Evolutionary conservation across 257 asterid species (phyloP).

Genomic region (Primulina tabacum): DNA sequence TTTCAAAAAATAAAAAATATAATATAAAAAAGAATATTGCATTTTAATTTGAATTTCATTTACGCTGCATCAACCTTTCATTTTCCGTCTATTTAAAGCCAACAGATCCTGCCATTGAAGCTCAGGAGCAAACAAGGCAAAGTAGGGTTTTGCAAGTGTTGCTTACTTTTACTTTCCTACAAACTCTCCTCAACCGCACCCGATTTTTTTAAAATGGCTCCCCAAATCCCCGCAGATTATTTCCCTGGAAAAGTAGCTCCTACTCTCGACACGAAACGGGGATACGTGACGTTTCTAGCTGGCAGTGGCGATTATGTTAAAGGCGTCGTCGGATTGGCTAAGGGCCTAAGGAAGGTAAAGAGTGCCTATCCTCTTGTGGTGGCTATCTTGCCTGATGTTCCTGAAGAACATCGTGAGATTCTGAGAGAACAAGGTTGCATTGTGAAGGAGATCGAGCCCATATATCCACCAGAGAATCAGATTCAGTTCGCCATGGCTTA

Average conservation of each 20-base stretch:
- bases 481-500: constrained; percentile 49
- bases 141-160: neutral
- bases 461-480: constrained; percentile 38
- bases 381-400: constrained; percentile 47
- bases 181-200: neutral
- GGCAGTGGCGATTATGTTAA: constrained; percentile 42
- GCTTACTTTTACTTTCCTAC: neutral
- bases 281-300: constrained; percentile 38
- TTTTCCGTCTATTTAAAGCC: constrained; percentile 1
- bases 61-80: neutral
- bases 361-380: constrained; percentile 39
- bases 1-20: neutral
- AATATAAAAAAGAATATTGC: neutral
- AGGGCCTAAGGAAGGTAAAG: constrained; percentile 44
- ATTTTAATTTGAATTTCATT: constrained; percentile 11
- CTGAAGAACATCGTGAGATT: constrained; percentile 46
- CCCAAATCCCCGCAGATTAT: neutral
- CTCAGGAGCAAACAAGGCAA: neutral
- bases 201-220: neutral
- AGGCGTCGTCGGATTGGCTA: constrained; percentile 44
- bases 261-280: constrained; percentile 16
- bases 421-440: constrained; percentile 40
- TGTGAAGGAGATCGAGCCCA: constrained; percentile 42
- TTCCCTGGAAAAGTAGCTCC: neutral
- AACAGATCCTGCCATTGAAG: neutral